Evolutionary conservation across 1,284 basidiomycete species (phyloP).

Genomic region (Pseudozyma flocculosa): DNA sequence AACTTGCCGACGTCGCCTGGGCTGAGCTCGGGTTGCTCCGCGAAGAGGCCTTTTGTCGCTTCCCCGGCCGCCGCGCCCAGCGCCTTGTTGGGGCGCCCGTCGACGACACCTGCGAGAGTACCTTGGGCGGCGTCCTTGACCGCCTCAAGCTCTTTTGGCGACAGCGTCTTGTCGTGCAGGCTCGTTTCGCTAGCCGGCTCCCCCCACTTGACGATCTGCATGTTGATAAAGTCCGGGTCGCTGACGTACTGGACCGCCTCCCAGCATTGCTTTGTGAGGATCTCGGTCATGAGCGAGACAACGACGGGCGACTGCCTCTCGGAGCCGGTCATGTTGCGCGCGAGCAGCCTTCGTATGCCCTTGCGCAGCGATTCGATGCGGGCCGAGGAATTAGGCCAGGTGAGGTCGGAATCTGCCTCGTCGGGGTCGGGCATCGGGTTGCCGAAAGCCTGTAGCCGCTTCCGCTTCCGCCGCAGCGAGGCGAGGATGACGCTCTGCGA

Average conservation of each 20-base stretch:
- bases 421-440: background rate
- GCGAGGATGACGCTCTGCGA: conserved; percentile 42
- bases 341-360: conserved; percentile 38
- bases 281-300: conserved; percentile 38
- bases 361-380: conserved; percentile 38
- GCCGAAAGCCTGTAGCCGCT: conserved; percentile 1
- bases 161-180: conserved; percentile 25
- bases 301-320: conserved; percentile 38
- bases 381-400: conserved; percentile 37
- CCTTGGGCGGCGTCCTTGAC: background rate
- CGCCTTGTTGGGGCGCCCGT: no score
- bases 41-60: background rate
- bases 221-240: conserved; percentile 50
- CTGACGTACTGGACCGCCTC: conserved; percentile 42
- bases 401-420: conserved; percentile 7
- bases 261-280: conserved; percentile 47
- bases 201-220: conserved; percentile 41
- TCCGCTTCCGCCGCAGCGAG: conserved; percentile 19
- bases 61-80: no score
- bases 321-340: conserved; percentile 26
- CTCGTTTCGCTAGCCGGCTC: conserved; percentile 36
- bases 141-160: conserved; percentile 25
- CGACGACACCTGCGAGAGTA: no score
- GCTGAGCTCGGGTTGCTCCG: background rate
- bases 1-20: background rate